Conservation (phyloP, 2,329 filamentous ascomycete genomes). For the Colletotrichum lindemuthianum region DNA sequence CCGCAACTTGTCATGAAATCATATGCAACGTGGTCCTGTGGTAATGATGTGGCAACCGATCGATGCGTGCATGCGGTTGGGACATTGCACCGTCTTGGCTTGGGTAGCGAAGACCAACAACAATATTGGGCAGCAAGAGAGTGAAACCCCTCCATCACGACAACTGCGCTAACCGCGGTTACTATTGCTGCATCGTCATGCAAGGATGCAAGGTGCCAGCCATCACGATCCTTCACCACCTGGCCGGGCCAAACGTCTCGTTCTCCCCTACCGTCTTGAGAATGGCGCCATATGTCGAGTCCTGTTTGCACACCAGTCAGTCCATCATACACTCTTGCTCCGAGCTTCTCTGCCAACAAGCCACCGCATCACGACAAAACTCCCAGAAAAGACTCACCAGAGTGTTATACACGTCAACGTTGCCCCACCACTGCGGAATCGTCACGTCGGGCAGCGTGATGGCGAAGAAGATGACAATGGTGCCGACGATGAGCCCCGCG, state of each 20-base stretch:
- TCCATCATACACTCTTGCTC: neutral
- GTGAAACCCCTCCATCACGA: neutral
- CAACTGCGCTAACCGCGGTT: constrained; percentile 22
- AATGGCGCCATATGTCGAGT: constrained; percentile 38
- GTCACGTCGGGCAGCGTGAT: constrained; percentile 46
- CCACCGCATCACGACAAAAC: neutral
- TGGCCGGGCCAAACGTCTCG: constrained; percentile 45
- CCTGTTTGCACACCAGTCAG: constrained; percentile 32
- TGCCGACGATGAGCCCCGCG: constrained; percentile 50
- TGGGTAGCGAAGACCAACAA: constrained; percentile 8
- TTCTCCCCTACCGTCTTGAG: constrained; percentile 39
- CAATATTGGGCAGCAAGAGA: constrained; percentile 28
- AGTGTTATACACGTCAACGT: constrained; percentile 57
- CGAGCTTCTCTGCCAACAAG: neutral
- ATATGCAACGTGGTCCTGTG: neutral
- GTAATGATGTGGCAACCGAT: neutral
- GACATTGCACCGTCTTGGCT: neutral
- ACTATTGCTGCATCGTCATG: neutral
- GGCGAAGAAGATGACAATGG: constrained; percentile 44
- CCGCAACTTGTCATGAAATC: neutral
- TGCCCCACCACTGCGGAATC: constrained; percentile 59
- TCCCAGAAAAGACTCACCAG: constrained; percentile 26
- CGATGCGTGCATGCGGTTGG: neutral
- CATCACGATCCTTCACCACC: constrained; percentile 41
- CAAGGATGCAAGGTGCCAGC: constrained; percentile 15